Conservation (phyloP, 192 early-diverging fungal species). For the Coemansia sp. region DNA sequence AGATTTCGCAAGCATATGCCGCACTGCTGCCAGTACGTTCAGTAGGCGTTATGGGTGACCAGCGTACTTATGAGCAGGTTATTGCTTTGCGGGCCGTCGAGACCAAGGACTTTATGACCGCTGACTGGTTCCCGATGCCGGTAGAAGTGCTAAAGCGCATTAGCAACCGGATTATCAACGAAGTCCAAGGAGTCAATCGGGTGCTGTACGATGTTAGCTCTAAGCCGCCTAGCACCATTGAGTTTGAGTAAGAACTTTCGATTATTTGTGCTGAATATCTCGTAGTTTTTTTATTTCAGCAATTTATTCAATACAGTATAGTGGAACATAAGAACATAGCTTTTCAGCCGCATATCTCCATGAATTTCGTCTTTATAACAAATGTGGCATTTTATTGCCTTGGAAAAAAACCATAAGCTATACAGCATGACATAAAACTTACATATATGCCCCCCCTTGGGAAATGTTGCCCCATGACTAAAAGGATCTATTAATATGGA, state of each 20-base stretch:
- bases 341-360: no score
- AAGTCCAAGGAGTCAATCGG: slow-evolving; percentile 97
- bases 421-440: no score
- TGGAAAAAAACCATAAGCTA: no score
- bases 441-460: no score
- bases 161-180: slow-evolving; percentile 95
- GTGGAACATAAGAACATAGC: no score
- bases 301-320: no score
- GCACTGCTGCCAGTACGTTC: slow-evolving; percentile 91
- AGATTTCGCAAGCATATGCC: slow-evolving; percentile 98
- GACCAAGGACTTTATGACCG: slow-evolving; percentile 97
- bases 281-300: no score
- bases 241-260: slow-evolving; percentile 74
- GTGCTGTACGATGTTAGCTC: slow-evolving; percentile 96
- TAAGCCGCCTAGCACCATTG: slow-evolving; percentile 98
- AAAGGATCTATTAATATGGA: slow-evolving; percentile 13
- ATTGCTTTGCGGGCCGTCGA: slow-evolving; percentile 96
- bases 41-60: slow-evolving; percentile 99
- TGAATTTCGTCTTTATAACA: no score
- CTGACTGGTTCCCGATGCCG: slow-evolving; percentile 92
- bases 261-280: no score
- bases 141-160: slow-evolving; percentile 76
- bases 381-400: no score
- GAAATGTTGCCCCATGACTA: no score
- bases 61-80: slow-evolving; percentile 98